Evolutionary conservation across 129 eudicot genomes (phyloP), one percentile per base, ranked within the genome.

Genomic region (Sambucus nigra): DNA sequence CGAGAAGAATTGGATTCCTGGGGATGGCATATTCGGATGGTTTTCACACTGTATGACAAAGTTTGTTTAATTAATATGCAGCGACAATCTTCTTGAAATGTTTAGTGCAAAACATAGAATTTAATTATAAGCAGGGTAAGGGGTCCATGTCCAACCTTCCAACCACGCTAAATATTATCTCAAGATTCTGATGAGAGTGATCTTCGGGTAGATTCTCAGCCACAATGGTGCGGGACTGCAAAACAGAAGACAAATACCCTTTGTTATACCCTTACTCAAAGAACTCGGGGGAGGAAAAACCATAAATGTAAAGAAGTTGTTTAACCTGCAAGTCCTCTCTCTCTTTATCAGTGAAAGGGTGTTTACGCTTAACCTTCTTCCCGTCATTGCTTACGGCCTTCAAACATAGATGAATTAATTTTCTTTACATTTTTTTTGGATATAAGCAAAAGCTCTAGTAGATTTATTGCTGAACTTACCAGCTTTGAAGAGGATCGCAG

Each of bases 171-270:
- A 91, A 86, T 53, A 86, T 80, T 63, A 82, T 91, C 78, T 91
- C 95, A 25, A 91, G 89, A 54, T 86, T 85, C 61, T 82, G 99
- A 74, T 91, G 95, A 27, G 99, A 85, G 76, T 91, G 94, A 70
- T 91, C 99, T 23, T 91, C 99, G 0, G 99, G 99, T 38, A 91
- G 68, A 68, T 91, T 91, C 72, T 91, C 99, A 25, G 82, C 99
- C 52, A 91, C 82, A 41, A 91, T 88, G 14, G 91, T 91, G 4
- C 91, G 86, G 15, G 83, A 57, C 98, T 91, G 67, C 67, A 68
- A 21, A 53, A 57, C 24, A 59, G 7, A 78, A 38, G 13, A 18
- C 21, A 4, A 40, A 38, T 18, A 18, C 41, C 52, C 26, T 58
- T 63, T 20, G 27, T 16, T 5, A 45, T 35, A 40, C 17, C 63